Percentiles rank a stretch among this genome's conserved stretches.
Conservation (phyloP, 371 early-diverging fungal species). For the Ecytonucleospora hepatopenaei region DNA sequence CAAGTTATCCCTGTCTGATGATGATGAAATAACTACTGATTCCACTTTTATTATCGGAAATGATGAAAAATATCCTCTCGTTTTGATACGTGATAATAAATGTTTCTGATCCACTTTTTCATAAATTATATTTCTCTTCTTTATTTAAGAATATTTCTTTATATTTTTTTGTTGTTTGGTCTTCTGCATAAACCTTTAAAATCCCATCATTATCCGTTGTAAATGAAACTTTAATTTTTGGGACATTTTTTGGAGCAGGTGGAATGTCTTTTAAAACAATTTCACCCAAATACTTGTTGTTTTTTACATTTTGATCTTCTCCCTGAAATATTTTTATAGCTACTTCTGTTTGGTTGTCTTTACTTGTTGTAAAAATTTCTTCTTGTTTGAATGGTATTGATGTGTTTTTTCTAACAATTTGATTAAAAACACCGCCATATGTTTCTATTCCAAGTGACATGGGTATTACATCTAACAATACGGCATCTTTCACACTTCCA, state of each 20-base stretch:
- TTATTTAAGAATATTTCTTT: neutral
- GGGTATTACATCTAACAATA: conserved; percentile 89
- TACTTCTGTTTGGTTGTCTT: conserved; percentile 92
- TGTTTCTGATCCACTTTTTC: neutral
- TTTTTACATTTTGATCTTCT: conserved; percentile 81
- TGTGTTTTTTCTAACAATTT: conserved; percentile 88
- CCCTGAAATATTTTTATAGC: conserved; percentile 94
- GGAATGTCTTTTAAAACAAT: conserved; percentile 69
- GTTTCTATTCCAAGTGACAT: conserved; percentile 74
- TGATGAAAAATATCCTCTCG: neutral
- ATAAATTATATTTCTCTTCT: neutral
- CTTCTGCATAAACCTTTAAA: conserved; percentile 87
- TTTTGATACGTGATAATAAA: neutral
- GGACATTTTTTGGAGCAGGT: conserved; percentile 72
- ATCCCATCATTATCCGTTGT: conserved; percentile 98
- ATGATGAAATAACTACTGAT: conserved; percentile 15
- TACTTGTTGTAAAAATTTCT: conserved; percentile 95
- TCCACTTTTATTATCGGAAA: neutral
- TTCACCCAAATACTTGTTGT: conserved; percentile 91
- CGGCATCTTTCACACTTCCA: conserved; percentile 78
- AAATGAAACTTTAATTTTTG: conserved; percentile 92
- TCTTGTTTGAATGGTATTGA: conserved; percentile 95
- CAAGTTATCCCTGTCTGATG: conserved; percentile 38
- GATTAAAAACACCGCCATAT: conserved; percentile 80
- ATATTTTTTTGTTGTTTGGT: conserved; percentile 78